phyloP scores from a whole-genome alignment of 495 filamentous ascomycete genomes.

The Achaetomiella virescens region DNA sequence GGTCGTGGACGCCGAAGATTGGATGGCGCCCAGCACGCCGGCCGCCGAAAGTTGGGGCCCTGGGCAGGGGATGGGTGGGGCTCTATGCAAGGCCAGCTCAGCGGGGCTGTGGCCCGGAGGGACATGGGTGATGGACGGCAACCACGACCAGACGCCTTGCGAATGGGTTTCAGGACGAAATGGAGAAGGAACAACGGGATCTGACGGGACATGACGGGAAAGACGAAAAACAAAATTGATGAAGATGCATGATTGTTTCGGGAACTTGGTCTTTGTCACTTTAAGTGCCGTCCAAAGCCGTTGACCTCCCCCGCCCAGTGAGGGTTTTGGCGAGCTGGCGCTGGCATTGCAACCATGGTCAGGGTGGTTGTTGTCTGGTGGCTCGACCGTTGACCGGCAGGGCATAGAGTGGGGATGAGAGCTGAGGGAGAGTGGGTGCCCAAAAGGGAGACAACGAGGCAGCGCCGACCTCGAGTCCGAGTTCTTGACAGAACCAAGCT shows the following conservation, averaged over 20 bases:
- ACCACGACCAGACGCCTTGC: not conserved
- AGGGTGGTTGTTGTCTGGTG: no score
- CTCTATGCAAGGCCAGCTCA: conserved; percentile 35
- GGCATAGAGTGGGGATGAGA: not conserved
- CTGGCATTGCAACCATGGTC: no score
- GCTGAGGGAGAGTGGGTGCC: not conserved
- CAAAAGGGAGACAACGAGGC: not conserved
- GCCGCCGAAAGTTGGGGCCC: conserved; percentile 22
- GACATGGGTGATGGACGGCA: not conserved
- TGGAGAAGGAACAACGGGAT: not conserved
- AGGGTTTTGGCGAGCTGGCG: no score
- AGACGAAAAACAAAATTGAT: not conserved
- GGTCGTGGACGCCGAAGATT: conserved; percentile 31
- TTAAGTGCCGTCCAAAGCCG: conserved; percentile 1
- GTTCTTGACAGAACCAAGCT: no score
- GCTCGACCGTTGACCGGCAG: no score
- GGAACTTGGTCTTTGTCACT: conserved; percentile 6
- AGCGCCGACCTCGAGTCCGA: not conserved
- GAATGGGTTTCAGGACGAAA: no score
- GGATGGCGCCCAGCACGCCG: conserved; percentile 13
- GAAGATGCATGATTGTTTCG: conserved; percentile 18
- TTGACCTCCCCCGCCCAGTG: not conserved
- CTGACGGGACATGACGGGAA: not conserved
- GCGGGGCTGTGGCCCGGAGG: conserved; percentile 10
- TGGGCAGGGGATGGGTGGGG: conserved; percentile 19